Conservation (phyloP, 2,329 filamentous ascomycete genomes). For the Claviceps capensis region DNA sequence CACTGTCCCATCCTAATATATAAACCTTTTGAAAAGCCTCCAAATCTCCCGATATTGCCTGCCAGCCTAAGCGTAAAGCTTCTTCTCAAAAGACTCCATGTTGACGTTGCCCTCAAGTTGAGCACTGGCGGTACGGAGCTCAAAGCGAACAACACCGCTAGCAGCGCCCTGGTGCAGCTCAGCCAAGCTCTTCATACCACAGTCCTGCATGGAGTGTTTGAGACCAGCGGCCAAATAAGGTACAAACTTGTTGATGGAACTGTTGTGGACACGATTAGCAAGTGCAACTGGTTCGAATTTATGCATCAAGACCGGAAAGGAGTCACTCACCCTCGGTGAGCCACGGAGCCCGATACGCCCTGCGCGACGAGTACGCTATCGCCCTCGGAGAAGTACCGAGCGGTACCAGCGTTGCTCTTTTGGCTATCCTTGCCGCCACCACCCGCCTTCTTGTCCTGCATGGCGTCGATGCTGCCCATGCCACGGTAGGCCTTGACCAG, state of each 20-base stretch:
- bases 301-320: no score
- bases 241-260: conserved; percentile 85
- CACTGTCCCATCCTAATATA: background rate
- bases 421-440: conserved; percentile 56
- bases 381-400: conserved; percentile 95
- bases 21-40: background rate
- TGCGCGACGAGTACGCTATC: conserved; percentile 91
- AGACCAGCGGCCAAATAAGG: conserved; percentile 91
- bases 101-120: conserved; percentile 96
- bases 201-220: conserved; percentile 95
- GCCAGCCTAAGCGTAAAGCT: conserved; percentile 69
- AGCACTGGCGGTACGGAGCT: conserved; percentile 85
- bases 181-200: conserved; percentile 67
- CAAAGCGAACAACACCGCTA: conserved; percentile 71
- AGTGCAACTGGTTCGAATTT: background rate
- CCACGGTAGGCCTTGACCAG: conserved; percentile 98
- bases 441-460: conserved; percentile 97
- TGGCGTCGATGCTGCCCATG: conserved; percentile 97
- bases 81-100: conserved; percentile 99
- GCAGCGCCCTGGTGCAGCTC: conserved; percentile 64
- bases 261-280: conserved; percentile 19
- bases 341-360: conserved; percentile 79
- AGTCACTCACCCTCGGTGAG: conserved; percentile 49
- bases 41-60: background rate
- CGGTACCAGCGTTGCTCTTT: conserved; percentile 85